These are phyloP conservation scores for Fagopyrum homotropicum DNA, from an alignment of 148 eudicot genomes.

Conservation along the genomic window DNA sequence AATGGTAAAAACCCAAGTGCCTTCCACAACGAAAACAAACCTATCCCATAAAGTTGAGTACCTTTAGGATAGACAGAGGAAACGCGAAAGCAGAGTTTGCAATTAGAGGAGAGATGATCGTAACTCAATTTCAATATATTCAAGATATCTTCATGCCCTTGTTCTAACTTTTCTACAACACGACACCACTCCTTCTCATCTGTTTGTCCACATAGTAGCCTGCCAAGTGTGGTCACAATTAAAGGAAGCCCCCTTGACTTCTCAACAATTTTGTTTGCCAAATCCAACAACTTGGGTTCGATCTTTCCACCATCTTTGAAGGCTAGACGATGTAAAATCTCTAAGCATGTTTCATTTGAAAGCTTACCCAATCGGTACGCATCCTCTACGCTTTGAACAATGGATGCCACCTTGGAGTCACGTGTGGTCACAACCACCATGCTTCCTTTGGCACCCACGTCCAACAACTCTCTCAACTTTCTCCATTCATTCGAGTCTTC, in stretches of 20 bases:
- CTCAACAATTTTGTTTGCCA: not conserved
- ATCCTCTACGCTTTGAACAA: no score
- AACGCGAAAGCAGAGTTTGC: conserved; percentile 12
- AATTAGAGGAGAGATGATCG: not conserved
- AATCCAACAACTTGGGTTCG: not conserved
- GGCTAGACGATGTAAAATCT: not conserved
- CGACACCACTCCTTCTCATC: not conserved
- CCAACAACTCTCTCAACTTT: no score
- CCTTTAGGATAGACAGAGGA: not conserved
- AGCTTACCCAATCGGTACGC: not conserved
- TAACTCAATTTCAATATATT: conserved; percentile 5
- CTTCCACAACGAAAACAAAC: not conserved
- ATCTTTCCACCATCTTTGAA: not conserved
- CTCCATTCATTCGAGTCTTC: no score
- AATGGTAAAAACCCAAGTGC: not conserved
- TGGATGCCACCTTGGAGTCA: no score
- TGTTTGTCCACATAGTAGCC: not conserved
- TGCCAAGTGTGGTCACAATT: not conserved
- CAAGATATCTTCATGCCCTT: not conserved
- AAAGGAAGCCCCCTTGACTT: not conserved
- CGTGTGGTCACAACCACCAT: no score
- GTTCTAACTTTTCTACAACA: not conserved
- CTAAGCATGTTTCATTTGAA: not conserved
- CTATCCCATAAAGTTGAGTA: not conserved
- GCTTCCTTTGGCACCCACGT: no score